Base-by-base conservation (phyloP, 305 asterid genomes). In the Ajuga reptans region DNA sequence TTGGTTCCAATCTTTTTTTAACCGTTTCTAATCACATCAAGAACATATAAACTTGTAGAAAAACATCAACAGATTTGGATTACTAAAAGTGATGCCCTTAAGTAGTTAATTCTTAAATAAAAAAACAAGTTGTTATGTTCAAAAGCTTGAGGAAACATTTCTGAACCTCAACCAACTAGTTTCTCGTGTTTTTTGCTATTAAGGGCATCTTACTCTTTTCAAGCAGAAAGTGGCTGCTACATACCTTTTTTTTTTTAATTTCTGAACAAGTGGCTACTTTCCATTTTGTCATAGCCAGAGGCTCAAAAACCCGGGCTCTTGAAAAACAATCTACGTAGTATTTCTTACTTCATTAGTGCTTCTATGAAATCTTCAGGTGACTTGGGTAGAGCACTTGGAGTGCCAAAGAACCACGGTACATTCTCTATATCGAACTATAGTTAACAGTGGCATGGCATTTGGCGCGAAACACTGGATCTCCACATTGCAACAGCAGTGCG, bases 401-500 rank as follows among this genome's bases (percentile, higher is more conserved):
- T 82, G 89, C 77, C 95, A 83, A 70, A 84, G 87, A 68, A 78
- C 56, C 73, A 60, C 73, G 3, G 86, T 86, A 10, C 86, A 84
- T 57, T 77, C 90, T n/a, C 52, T 86, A 69, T 92, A 86, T 37
- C 91, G 95, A 6, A 34, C 86, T 21, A 72, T 84, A 39, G 88
- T 92, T 18, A 92, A 81, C 84, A 86, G 85, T 1, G 91, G 98
- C n/a, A 72, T 80, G 14, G 98, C 95, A 0, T 92, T 90, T 39
- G 92, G 98, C 1, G 98, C 97, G 45, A 88, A 78, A 81, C 98
- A 77, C 64, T 92, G 98, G 98, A 71, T 92, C 45, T 79, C 90
- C 4, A 85, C 89, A 3, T 56, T 90, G 84, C 91, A 88, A 71
- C 92, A 79, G 59, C 95, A 90, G 73, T 87, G 98, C 34, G 97